These are phyloP conservation scores for Tolypocladium album DNA, from an alignment of 2,329 filamentous ascomycete species.

Conservation along the genomic window DNA sequence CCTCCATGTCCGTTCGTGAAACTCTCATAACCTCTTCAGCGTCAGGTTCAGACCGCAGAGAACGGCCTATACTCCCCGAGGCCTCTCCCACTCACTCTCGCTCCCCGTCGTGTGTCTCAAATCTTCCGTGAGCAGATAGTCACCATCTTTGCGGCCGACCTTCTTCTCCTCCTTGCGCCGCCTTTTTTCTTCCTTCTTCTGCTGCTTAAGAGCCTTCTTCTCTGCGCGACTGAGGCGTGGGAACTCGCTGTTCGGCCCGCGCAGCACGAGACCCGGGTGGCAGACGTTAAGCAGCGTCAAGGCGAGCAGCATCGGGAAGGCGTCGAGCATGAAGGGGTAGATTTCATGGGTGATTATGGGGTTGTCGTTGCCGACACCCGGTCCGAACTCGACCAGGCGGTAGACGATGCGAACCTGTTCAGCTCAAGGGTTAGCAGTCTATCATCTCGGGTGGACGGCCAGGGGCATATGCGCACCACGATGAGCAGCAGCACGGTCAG, in stretches of 20 bases:
- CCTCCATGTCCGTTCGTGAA: no score
- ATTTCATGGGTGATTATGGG: slow-evolving; percentile 34
- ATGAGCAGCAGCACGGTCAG: slow-evolving; percentile 23
- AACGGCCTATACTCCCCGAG: slow-evolving; percentile 3
- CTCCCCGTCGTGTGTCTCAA: not conserved
- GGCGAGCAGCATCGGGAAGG: slow-evolving; percentile 42
- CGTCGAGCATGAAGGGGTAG: slow-evolving; percentile 41
- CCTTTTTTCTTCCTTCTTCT: slow-evolving; percentile 13
- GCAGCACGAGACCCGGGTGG: slow-evolving; percentile 32
- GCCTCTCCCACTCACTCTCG: not conserved
- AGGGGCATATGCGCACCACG: slow-evolving; percentile 12
- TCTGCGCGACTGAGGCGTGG: slow-evolving; percentile 16
- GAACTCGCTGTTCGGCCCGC: slow-evolving; percentile 31
- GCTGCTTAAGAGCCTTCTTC: slow-evolving; percentile 28
- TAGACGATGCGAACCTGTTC: slow-evolving; percentile 45
- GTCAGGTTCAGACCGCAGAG: not conserved
- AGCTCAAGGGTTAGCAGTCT: slow-evolving; percentile 1
- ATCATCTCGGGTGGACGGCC: not conserved
- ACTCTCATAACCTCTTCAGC: not conserved
- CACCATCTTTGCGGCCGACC: not conserved
- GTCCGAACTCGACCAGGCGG: slow-evolving; percentile 45
- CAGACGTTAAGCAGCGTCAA: slow-evolving; percentile 27
- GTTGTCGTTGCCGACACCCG: slow-evolving; percentile 30
- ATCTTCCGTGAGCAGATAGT: not conserved
- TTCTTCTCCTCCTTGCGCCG: not conserved